phyloP scores from a whole-genome alignment of 192 early-diverging fungal species.

The Coemansia sp. region DNA sequence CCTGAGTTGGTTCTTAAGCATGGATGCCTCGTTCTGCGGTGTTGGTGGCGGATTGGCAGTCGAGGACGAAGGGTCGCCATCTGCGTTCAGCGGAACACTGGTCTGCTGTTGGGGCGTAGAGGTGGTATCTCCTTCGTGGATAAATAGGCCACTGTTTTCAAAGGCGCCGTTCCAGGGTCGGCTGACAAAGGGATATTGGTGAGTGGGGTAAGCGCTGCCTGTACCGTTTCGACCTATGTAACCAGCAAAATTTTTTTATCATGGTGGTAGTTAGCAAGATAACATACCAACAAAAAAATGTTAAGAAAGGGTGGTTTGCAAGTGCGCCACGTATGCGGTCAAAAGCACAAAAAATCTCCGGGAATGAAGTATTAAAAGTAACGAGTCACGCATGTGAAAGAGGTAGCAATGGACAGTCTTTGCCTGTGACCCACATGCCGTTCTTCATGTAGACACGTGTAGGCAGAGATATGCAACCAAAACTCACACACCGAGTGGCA shows the following conservation, averaged over 20 bases:
- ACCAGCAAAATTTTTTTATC: background rate
- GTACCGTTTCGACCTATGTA: constrained; percentile 42
- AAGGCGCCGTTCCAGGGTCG: constrained; percentile 50
- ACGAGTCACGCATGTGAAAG: background rate
- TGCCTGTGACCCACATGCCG: too few relatives aligned
- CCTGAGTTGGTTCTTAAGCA: background rate
- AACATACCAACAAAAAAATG: background rate
- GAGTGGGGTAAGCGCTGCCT: constrained; percentile 40
- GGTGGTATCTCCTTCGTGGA: constrained; percentile 18
- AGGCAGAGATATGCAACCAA: background rate
- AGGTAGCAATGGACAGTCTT: too few relatives aligned
- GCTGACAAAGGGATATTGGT: constrained; percentile 44
- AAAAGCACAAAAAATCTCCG: constrained; percentile 4
- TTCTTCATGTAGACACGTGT: background rate
- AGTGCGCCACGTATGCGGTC: constrained; percentile 21
- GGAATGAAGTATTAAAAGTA: background rate
- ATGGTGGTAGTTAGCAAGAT: background rate
- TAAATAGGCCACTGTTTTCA: constrained; percentile 46
- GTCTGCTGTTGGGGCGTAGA: constrained; percentile 5
- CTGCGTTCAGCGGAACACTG: background rate
- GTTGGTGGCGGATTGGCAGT: background rate
- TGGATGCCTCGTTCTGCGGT: background rate
- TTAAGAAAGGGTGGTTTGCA: background rate
- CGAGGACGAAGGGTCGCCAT: background rate
- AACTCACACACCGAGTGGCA: background rate